Evolutionary conservation across 805 yeast species (phyloP), one percentile per base, ranked within the genome.

Genomic region (Saccharomyces paradoxus): DNA sequence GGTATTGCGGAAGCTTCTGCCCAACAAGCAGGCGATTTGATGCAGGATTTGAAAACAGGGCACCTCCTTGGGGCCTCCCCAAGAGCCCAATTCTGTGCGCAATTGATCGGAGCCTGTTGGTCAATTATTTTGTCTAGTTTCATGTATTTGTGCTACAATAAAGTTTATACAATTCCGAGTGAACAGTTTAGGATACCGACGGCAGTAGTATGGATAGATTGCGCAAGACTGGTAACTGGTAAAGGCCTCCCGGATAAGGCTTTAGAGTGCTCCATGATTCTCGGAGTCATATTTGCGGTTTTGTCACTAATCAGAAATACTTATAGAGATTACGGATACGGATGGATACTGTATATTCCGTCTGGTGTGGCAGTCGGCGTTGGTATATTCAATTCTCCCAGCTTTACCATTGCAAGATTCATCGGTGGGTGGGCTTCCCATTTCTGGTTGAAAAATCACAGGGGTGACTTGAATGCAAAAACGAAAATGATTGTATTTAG

Each of bases 1-100:
- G 99, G 97, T 13, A 84, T 92, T 46, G 95, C 98, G 1, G 99
- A 92, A 72, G 97, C 98, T 0, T 98, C 98, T 8, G 97, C 99
- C 2, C 98, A 94, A 72, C 99, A 92, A 71, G 97, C 98, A 1
- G 98, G 99, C 30, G 99, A 92, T 71, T 76, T 92, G 65, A 88
- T 94, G 96, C 99, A 92, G 73, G 98, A 94, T 71, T 76, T 92
- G 61, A 94, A 94, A 68, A 91, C 99, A 0, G 98, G 98, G 0
- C 92, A 88, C 70, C 70, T 92, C 52, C 65, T 92, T 1, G 96
- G 96, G 14, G 97, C 98, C 0, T 87, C 96, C 0, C 97, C 97
- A 17, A 80, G 78, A 57, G 96, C 96, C 3, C 99, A 94, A 70
- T 91, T 94, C 62, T 66, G 82, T 22, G 98, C 97, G 0, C 98